These are phyloP conservation scores for Pseudogymnoascus sp. DNA, from an alignment of 2,329 filamentous ascomycete genomes.

Conservation along the genomic window DNA sequence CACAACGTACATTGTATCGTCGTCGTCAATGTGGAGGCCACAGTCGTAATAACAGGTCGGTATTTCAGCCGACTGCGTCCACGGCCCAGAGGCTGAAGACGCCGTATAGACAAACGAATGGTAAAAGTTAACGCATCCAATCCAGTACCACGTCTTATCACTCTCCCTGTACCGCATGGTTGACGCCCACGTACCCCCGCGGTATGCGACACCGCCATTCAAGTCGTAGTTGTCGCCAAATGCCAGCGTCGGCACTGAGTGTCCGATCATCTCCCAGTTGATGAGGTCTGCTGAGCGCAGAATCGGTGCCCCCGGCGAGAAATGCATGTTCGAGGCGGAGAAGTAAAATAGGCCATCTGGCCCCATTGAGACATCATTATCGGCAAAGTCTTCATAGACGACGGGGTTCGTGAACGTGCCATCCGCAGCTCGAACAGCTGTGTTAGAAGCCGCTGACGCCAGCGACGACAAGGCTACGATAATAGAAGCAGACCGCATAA, in stretches of 20 bases:
- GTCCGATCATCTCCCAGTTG: conserved; percentile 41
- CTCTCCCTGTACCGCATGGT: conserved; percentile 43
- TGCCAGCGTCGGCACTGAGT: conserved; percentile 37
- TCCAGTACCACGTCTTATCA: conserved; percentile 45
- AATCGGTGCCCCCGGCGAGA: conserved; percentile 48
- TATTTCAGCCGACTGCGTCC: conserved; percentile 22
- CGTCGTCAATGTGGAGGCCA: conserved; percentile 48
- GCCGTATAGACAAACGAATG: conserved; percentile 48
- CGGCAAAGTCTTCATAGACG: conserved; percentile 48
- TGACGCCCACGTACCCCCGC: conserved; percentile 48
- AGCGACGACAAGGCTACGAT: background rate
- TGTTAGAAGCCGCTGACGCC: background rate
- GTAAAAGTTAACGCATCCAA: conserved; percentile 44
- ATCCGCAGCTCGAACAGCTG: background rate
- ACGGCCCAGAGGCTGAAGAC: conserved; percentile 33
- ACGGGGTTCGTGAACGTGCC: conserved; percentile 37
- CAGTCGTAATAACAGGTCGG: conserved; percentile 46
- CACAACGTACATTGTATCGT: conserved; percentile 50
- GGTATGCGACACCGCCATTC: conserved; percentile 37
- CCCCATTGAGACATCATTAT: conserved; percentile 46
- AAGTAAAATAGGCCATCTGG: conserved; percentile 42
- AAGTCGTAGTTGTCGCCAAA: conserved; percentile 43
- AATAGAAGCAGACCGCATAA: background rate
- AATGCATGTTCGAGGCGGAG: conserved; percentile 47
- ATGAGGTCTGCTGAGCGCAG: conserved; percentile 47